A percentile compares a stretch with the other conserved stretches of the same genome.
Evolutionary conservation across 2,329 filamentous ascomycete species (phyloP).

Genomic region (Moelleriella libera): DNA sequence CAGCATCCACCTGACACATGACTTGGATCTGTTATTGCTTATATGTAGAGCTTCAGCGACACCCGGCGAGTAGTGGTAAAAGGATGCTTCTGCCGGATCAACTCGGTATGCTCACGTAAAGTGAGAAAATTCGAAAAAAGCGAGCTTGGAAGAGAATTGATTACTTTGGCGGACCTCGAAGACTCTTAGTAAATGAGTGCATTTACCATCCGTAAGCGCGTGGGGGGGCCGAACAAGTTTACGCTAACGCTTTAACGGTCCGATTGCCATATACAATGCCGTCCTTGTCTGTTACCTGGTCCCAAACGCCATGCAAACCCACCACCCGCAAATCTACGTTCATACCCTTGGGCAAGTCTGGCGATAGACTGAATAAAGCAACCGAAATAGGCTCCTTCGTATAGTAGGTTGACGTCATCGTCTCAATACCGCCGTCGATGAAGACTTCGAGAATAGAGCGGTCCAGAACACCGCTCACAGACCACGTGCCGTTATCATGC

Average conservation of each 20-base stretch:
- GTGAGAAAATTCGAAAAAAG: no score
- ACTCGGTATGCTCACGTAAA: no score
- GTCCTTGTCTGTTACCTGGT: not conserved
- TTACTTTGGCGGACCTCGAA: no score
- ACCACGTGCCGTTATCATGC: not conserved
- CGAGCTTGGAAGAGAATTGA: no score
- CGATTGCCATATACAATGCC: not conserved
- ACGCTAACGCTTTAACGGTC: not conserved
- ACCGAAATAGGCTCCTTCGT: not conserved
- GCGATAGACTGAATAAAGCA: not conserved
- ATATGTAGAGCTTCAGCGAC: no score
- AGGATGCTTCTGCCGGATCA: no score
- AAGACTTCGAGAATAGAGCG: not conserved
- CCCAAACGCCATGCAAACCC: not conserved
- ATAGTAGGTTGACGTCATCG: not conserved
- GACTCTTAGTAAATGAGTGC: no score
- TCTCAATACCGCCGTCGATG: not conserved
- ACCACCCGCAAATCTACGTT: not conserved
- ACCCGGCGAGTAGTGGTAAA: no score
- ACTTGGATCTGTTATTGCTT: no score
- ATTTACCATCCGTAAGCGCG: no score
- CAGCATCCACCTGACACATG: no score
- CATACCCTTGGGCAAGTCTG: not conserved
- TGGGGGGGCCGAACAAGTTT: not conserved
- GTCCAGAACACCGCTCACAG: not conserved